Base-by-base conservation (phyloP, 768 basidiomycete species). In the Mycena venus region DNA sequence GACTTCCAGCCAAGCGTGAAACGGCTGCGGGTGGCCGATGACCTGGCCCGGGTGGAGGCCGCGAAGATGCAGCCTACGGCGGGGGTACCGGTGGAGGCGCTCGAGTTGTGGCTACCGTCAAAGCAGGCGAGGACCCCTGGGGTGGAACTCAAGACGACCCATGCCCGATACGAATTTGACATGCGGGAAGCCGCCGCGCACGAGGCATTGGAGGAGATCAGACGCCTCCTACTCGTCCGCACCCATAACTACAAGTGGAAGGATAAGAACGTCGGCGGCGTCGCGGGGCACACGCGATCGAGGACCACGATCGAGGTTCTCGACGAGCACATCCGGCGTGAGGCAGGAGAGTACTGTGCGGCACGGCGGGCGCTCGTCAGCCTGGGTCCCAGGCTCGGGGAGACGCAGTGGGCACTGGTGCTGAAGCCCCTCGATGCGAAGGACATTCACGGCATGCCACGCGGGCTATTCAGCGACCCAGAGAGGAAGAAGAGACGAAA, bases 81-180 rank as follows among this genome's bases (percentile, higher is more conserved):
- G 27, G 55, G 29, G 15, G 34, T 56, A 5, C 5, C 19, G 49
- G 51, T 67, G 14, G 23, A 67, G 2, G 34, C 11, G 11, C 4
- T 67, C 25, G 36, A 67, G 36, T 73, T 82, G 0, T 80, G 75
- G 76, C 70, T 82, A 14, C 82, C 80, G 9, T 82, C 80, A 6
- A 49, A 6, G 73, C 74, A n/a, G 72, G 80, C 36, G n/a, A 71
- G 11, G 5, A 47, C 4, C n/a, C 51, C 51, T 4, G 29, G 65
- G 25, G 36, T 59, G 5, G 7, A n/a, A 1, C 74, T 75, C n/a
- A 55, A 74, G 17, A 25, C 27, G 9, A 59, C 29, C 14, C 72
- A 80, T 2, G 44, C 25, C 10, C 21, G 56, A 4, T 79, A 79
- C 3, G 79, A 83, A 56, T 80, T 73, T 70, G 47, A 73, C 12